Conservation (phyloP, 441 rosid genomes). For the Viola pubescens region DNA sequence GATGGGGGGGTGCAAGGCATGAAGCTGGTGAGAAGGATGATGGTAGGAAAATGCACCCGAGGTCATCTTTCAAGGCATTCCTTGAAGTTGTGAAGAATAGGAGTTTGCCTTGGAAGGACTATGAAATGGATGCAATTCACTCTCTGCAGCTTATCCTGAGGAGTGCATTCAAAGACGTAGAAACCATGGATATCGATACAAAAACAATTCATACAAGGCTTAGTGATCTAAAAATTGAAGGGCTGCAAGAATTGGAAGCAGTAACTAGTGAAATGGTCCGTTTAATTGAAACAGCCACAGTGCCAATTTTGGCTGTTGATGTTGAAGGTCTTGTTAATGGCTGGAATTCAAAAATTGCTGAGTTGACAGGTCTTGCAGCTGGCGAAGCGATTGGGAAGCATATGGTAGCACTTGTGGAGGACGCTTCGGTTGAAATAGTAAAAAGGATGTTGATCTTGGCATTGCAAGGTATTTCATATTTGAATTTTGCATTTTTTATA, state of each 20-base stretch:
- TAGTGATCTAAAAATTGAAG: constrained; percentile 69
- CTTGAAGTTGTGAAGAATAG: constrained; percentile 81
- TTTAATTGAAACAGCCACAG: constrained; percentile 84
- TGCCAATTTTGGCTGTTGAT: constrained; percentile 86
- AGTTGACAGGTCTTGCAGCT: constrained; percentile 74
- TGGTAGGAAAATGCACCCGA: constrained; percentile 85
- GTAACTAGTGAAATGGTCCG: constrained; percentile 96
- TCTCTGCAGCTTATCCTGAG: constrained; percentile 89
- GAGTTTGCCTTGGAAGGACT: constrained; percentile 94
- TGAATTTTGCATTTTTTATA: background rate
- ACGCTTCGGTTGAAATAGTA: constrained; percentile 59
- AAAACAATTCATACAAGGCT: constrained; percentile 53
- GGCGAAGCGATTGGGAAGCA: constrained; percentile 82
- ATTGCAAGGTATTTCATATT: constrained; percentile 53
- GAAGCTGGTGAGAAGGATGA: constrained; percentile 77
- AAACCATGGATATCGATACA: constrained; percentile 37
- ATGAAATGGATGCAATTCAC: constrained; percentile 97
- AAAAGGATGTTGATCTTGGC: constrained; percentile 65
- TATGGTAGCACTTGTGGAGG: constrained; percentile 73
- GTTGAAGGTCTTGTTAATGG: constrained; percentile 82
- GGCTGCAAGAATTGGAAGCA: constrained; percentile 84
- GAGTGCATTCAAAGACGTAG: constrained; percentile 63
- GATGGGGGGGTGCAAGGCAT: constrained; percentile 97
- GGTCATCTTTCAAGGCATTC: constrained; percentile 93
- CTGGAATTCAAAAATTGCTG: constrained; percentile 88